Evolutionary conservation across 768 basidiomycete genomes (phyloP), one percentile per base, ranked within the genome.

Genomic region (Boletus rufocinnamomeus): DNA sequence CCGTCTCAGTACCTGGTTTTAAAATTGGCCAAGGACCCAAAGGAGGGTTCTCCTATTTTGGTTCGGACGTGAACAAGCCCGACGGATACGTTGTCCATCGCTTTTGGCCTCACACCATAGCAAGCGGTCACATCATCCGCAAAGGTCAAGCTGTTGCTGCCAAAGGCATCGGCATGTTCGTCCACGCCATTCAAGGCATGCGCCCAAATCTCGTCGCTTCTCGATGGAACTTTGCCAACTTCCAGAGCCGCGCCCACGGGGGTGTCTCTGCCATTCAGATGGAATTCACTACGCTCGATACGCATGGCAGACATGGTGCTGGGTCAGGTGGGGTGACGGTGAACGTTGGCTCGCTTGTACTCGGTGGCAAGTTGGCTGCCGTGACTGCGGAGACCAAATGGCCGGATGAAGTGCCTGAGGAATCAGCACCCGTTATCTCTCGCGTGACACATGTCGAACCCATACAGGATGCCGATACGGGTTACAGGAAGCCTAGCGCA

Each of bases 101-200:
- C 50, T 95, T 97, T 82, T 95, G 92, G 89, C 95, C 94, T 16
- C 80, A 84, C 40, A 79, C 81, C 62, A 66, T 74, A 32, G 83
- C 80, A 19, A 77, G 79, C 27, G 95, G 95, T 6, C 81, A 84
- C 63, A 68, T 95, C 72, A 83, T 90, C 49, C 72, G 77, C 61
- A 82, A 85, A 34, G 91, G 91, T 45, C 74, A 83, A 57, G 87
- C 87, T 7, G 74, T 77, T 55, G 50, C 77, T 9, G 74, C 84
- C 54, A 72, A 82, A 34, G 91, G 89, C 45, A 76, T 82, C 38
- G 92, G 93, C 30, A 91, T 94, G 89, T 86, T 96, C 72, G 82
- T 95, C 21, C 92, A 96, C 73, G 96, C 96, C 46, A 97, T 98
- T 71, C 96, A 98, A 72, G 97, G 96, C 72, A 96, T 99, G 93